A percentile compares a stretch with the other conserved stretches of the same genome.
These are phyloP conservation scores for Chlorella variabilis DNA, from an alignment of 163 green algal genomes.

Conservation along the genomic window DNA sequence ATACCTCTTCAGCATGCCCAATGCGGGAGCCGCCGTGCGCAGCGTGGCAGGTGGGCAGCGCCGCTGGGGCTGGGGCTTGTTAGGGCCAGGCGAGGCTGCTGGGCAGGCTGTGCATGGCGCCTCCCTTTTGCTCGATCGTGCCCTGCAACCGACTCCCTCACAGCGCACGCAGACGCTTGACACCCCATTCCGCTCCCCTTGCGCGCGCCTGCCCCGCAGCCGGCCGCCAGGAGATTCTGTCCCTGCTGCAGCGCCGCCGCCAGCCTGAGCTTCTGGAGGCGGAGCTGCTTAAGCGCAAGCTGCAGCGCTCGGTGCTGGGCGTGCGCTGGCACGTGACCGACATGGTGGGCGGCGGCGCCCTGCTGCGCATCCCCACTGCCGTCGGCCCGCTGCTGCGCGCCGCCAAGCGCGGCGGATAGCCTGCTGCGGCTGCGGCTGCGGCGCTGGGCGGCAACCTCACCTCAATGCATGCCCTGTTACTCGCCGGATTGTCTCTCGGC, in stretches of 20 bases:
- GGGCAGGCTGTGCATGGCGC: not conserved
- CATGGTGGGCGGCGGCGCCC: slow-evolving; percentile 50
- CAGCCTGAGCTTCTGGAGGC: slow-evolving; percentile 58
- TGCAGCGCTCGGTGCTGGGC: slow-evolving; percentile 51
- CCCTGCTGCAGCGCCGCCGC: slow-evolving; percentile 50
- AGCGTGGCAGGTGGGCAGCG: slow-evolving; percentile 31
- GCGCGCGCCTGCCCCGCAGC: not conserved
- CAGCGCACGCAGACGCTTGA: not conserved
- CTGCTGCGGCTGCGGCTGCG: too few relatives aligned
- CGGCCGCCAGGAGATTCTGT: slow-evolving; percentile 43
- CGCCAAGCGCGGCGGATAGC: slow-evolving; percentile 34
- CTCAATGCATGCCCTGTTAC: not conserved
- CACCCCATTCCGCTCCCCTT: not conserved
- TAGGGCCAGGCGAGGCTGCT: not conserved
- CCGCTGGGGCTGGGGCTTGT: not conserved
- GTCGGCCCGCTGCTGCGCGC: slow-evolving; percentile 55
- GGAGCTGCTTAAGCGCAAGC: slow-evolving; percentile 54
- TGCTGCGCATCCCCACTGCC: slow-evolving; percentile 46
- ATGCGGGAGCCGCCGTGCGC: slow-evolving; percentile 44
- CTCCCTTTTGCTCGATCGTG: not conserved
- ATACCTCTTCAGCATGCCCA: slow-evolving; percentile 55
- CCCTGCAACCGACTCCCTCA: not conserved
- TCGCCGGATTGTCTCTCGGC: too few relatives aligned
- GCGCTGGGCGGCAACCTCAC: not conserved
- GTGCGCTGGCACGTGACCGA: slow-evolving; percentile 62